Evolutionary conservation across 2,329 filamentous ascomycete genomes (phyloP).

Genomic region (Huntiella savannae): DNA sequence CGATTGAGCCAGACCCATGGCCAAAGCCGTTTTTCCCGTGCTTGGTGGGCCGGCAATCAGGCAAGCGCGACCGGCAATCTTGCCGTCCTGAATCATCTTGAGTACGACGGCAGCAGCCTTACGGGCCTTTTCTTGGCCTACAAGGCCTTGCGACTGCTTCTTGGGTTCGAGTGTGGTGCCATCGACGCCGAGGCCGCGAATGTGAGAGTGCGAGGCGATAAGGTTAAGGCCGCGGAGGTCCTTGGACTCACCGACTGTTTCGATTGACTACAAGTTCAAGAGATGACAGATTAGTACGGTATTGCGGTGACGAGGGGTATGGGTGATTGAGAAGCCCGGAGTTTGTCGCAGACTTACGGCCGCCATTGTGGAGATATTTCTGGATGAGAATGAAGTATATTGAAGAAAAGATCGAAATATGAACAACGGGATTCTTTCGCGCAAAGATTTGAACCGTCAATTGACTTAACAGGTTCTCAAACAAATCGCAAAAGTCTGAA

Average conservation of each 20-base stretch:
- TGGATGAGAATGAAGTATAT: neutral
- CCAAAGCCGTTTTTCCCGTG: conserved; percentile 95
- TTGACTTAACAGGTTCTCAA: too few species aligned
- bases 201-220: conserved; percentile 95
- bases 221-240: conserved; percentile 93
- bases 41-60: conserved; percentile 90
- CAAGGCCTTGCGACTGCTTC: conserved; percentile 70
- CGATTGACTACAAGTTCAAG: conserved; percentile 27
- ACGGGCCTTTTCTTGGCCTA: conserved; percentile 88
- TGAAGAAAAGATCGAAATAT: neutral
- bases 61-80: conserved; percentile 88
- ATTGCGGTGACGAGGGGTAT: too few species aligned
- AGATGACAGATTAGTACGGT: conserved; percentile 8
- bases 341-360: conserved; percentile 25
- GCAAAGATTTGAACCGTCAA: too few species aligned
- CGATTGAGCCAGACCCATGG: conserved; percentile 96
- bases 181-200: conserved; percentile 87
- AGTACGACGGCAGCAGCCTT: conserved; percentile 92
- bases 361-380: conserved; percentile 25
- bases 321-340: too few species aligned
- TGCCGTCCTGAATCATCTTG: conserved; percentile 97
- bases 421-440: too few species aligned
- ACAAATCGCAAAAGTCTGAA: conserved; percentile 1
- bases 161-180: conserved; percentile 77
- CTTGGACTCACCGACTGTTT: conserved; percentile 83